Conservation (phyloP, 108 stramenopile genomes). For the Conticribra guillardii region DNA sequence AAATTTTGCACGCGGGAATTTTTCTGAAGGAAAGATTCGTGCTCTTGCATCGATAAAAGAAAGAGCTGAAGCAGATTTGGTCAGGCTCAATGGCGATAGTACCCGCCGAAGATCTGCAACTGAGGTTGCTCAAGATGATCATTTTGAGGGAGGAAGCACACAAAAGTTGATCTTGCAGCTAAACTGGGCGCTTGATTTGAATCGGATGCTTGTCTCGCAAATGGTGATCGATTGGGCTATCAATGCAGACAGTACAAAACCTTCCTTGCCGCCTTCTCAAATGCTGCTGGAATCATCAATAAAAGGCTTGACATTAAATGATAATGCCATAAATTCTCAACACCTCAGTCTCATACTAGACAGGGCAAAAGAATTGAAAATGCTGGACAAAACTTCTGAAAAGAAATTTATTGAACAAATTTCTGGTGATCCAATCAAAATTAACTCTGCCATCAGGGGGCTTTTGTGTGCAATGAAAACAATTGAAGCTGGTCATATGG, state of each 20-base stretch:
- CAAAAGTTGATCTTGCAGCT: slow-evolving; percentile 22
- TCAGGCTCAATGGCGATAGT: slow-evolving; percentile 5
- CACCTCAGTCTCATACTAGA: slow-evolving; percentile 14
- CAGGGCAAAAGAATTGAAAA: slow-evolving; percentile 9
- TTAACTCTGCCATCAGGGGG: slow-evolving; percentile 14
- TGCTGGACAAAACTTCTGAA: slow-evolving; percentile 11
- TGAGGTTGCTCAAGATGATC: slow-evolving; percentile 22
- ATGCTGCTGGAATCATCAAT: background rate
- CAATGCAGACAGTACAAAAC: slow-evolving; percentile 5
- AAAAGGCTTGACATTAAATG: slow-evolving; percentile 7
- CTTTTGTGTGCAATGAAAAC: slow-evolving; percentile 19
- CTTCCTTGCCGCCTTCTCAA: slow-evolving; percentile 1
- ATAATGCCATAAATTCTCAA: slow-evolving; percentile 8
- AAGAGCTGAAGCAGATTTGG: slow-evolving; percentile 21
- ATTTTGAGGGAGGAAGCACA: slow-evolving; percentile 21
- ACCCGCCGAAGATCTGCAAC: slow-evolving; percentile 9
- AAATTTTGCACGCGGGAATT: slow-evolving; percentile 12
- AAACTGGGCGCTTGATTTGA: slow-evolving; percentile 19
- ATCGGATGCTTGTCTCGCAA: slow-evolving; percentile 25
- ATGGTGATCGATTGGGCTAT: slow-evolving; percentile 16
- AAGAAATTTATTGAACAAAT: background rate
- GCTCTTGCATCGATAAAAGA: slow-evolving; percentile 14
- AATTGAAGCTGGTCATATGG: slow-evolving; percentile 9
- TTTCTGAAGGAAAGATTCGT: slow-evolving; percentile 5
- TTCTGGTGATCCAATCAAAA: slow-evolving; percentile 2